Evolutionary conservation across 2,329 filamentous ascomycete species (phyloP), one percentile per base, ranked within the genome.

Genomic region (Aspergillus versicolor): DNA sequence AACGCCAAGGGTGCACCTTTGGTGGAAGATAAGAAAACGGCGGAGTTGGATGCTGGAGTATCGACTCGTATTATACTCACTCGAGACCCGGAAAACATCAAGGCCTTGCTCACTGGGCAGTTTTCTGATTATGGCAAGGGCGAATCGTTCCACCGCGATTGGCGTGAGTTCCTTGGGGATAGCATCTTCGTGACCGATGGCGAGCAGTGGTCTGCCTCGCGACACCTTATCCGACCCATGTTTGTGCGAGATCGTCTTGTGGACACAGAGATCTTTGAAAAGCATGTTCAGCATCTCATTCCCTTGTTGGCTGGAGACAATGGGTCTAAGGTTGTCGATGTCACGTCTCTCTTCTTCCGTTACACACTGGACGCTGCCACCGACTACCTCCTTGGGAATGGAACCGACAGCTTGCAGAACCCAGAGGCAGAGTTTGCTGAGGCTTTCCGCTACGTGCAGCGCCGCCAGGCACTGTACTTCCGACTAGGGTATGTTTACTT

Each of bases 71-170:
- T 88, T 21, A 72, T 95, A 58, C 82, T 94, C 67, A 96, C 92
- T 0, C 84, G 84, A 5, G 91, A 96, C 64, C 89, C 89, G 0
- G 91, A 95, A 67, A 96, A 96, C 70, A 89, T 96, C 77, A 96
- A 96, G 73, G 90, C 92, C 5, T 82, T 97, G 21, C 80, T 97
- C n/a, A 90, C 92, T 0, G 89, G 88, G 1, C 91, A 96, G 69
- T 97, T 97, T 69, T 76, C 77, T 41, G 90, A 96, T 68, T 97
- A 87, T 69, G 92, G 92, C 61, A 96, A 96, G 75, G 92, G 92
- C 8, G 65, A 74, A 51, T 34, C 66, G 21, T 96, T 96, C 75
- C 88, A 92, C 65, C 65, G 74, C 8, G 88, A 92, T 51, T 95
- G 89, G 88, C 81, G 84, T 56, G 84, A 86, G 13, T 95, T 96